A percentile compares a stretch with the other conserved stretches of the same genome.
Evolutionary conservation across 2,329 filamentous ascomycete genomes (phyloP).

Genomic region (Monilinia fructigena): DNA sequence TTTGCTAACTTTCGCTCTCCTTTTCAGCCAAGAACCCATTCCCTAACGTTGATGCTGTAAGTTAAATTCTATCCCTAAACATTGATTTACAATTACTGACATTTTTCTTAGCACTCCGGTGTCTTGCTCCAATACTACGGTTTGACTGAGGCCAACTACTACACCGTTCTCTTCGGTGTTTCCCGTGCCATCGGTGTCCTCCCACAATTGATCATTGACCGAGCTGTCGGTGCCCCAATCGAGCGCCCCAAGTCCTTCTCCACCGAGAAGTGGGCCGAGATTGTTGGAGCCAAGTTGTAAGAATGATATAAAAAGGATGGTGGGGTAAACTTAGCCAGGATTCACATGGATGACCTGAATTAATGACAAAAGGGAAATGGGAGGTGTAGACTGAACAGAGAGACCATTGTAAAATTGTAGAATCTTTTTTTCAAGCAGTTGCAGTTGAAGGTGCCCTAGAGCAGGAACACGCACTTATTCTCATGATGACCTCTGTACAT

Average conservation of each 20-base stretch:
- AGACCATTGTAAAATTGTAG: constrained; percentile 37
- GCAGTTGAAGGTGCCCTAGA: constrained; percentile 25
- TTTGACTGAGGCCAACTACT: constrained; percentile 98
- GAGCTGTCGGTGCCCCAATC: constrained; percentile 92
- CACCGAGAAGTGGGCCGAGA: constrained; percentile 93
- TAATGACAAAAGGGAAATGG: constrained; percentile 22
- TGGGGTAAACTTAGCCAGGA: constrained; percentile 27
- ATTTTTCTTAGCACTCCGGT: constrained; percentile 70
- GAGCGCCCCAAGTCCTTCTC: constrained; percentile 99
- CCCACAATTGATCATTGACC: constrained; percentile 99
- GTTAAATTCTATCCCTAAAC: constrained; percentile 1
- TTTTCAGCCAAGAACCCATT: constrained; percentile 67
- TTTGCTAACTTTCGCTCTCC: not conserved
- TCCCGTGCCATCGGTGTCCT: constrained; percentile 97
- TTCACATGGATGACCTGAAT: constrained; percentile 11
- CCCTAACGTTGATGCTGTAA: constrained; percentile 87
- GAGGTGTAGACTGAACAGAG: constrained; percentile 35
- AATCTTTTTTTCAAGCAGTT: constrained; percentile 31
- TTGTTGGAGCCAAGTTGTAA: constrained; percentile 88
- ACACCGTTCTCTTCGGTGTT: constrained; percentile 99
- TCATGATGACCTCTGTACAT: constrained; percentile 7
- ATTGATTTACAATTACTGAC: not conserved
- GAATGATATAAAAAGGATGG: constrained; percentile 2
- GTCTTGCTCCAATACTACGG: constrained; percentile 99
- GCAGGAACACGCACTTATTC: constrained; percentile 10